These are phyloP conservation scores for Citrus sp. DNA, from an alignment of 345 rosid genomes.

Conservation along the genomic window DNA sequence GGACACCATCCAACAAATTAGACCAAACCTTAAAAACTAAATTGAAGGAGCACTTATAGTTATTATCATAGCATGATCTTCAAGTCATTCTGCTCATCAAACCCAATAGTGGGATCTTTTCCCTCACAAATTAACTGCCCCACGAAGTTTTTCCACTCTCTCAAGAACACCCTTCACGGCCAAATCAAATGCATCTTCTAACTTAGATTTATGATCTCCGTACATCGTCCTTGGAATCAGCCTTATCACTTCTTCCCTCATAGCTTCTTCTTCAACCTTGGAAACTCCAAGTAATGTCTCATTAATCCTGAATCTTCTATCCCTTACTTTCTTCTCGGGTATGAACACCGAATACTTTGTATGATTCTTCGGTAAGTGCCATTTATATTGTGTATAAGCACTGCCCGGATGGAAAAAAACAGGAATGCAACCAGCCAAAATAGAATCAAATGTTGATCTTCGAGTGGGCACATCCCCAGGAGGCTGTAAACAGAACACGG, in stretches of 20 bases:
- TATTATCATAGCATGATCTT: not conserved
- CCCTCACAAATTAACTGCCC: not conserved
- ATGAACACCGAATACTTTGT: conserved; percentile 24
- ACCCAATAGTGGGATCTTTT: not conserved
- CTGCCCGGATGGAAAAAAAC: conserved; percentile 28
- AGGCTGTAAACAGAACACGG: conserved; percentile 30
- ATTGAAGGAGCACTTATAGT: too few relatives aligned
- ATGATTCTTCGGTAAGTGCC: conserved; percentile 25
- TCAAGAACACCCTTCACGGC: conserved; percentile 22
- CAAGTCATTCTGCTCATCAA: not conserved
- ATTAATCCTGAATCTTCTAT: not conserved
- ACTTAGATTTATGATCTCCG: conserved; percentile 5
- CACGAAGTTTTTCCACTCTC: not conserved
- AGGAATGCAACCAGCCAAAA: conserved; percentile 32
- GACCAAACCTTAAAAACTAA: not conserved
- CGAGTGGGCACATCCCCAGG: conserved; percentile 24
- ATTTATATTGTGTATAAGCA: conserved; percentile 25
- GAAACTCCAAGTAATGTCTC: conserved; percentile 15
- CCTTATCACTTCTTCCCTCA: conserved; percentile 23
- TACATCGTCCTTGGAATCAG: conserved; percentile 28
- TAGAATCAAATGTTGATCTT: conserved; percentile 26
- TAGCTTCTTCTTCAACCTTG: not conserved
- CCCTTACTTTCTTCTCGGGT: conserved; percentile 1
- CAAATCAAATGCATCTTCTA: conserved; percentile 35
- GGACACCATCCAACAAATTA: too few relatives aligned